Conservation (phyloP, 306 rosid species). For the Cercis canadensis region DNA sequence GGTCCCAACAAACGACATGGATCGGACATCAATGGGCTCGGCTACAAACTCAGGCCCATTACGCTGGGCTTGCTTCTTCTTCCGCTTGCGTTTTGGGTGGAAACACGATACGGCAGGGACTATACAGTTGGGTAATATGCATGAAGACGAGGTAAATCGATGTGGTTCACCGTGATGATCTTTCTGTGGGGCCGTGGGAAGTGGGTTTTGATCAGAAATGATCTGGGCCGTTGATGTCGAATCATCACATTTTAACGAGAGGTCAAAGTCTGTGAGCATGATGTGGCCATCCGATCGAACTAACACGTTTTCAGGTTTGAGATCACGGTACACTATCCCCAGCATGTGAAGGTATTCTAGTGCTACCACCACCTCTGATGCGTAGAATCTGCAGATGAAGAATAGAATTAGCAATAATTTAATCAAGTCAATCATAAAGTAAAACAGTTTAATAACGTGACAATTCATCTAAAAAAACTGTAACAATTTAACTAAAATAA, state of each 20-base stretch:
- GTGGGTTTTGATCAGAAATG: conserved; percentile 45
- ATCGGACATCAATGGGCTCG: conserved; percentile 59
- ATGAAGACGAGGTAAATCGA: conserved; percentile 53
- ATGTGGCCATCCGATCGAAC: conserved; percentile 85
- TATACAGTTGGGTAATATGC: conserved; percentile 62
- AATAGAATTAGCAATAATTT: conserved; percentile 19
- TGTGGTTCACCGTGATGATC: conserved; percentile 34
- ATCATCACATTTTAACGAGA: conserved; percentile 57
- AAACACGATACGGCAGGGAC: conserved; percentile 66
- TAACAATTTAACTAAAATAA: no score
- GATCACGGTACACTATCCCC: conserved; percentile 88
- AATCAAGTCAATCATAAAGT: neutral
- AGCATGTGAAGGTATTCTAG: conserved; percentile 92
- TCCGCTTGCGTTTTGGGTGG: conserved; percentile 59
- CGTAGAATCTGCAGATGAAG: conserved; percentile 63
- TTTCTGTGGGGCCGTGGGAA: conserved; percentile 43
- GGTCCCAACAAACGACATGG: conserved; percentile 69
- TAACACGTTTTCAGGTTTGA: conserved; percentile 80
- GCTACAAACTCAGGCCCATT: conserved; percentile 62
- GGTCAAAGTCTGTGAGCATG: conserved; percentile 77
- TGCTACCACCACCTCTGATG: conserved; percentile 79
- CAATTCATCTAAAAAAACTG: neutral
- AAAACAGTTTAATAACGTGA: neutral
- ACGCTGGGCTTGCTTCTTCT: conserved; percentile 55
- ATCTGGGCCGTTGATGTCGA: conserved; percentile 58